phyloP scores from a whole-genome alignment of 257 asterid genomes.

The Rubia yunnanensis region DNA sequence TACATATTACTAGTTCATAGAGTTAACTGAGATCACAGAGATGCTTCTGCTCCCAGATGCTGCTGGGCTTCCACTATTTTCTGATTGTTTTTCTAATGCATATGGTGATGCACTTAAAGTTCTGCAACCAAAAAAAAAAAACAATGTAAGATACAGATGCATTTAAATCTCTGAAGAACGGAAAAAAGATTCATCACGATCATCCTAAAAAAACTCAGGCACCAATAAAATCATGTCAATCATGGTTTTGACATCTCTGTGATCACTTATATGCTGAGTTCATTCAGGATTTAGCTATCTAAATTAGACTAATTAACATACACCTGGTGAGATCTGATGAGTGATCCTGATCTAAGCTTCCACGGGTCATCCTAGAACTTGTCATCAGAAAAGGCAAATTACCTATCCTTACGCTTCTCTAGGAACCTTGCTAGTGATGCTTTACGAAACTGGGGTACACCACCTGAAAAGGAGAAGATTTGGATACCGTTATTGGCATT shows the following conservation, averaged over 20 bases:
- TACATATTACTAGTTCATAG: not conserved
- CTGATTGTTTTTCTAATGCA: conserved; percentile 20
- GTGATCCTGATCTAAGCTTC: not conserved
- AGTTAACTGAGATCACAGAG: conserved; percentile 25
- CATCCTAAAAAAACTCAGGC: not conserved
- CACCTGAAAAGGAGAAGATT: conserved; percentile 41
- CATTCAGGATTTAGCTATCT: not conserved
- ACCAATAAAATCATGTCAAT: no score
- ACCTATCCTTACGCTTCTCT: conserved; percentile 97
- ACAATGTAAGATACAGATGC: not conserved
- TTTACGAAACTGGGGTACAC: conserved; percentile 82
- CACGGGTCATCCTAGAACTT: not conserved
- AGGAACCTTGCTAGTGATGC: conserved; percentile 82
- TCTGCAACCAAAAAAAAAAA: conserved; percentile 26
- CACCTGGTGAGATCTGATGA: not conserved
- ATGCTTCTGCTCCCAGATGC: conserved; percentile 33
- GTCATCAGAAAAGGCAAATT: not conserved
- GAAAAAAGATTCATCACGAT: no score
- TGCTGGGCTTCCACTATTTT: conserved; percentile 33
- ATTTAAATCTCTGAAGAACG: not conserved
- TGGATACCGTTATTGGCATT: not conserved
- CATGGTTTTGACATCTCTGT: not conserved
- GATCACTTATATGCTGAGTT: not conserved
- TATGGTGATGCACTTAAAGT: conserved; percentile 48
- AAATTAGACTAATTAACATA: not conserved